These are phyloP conservation scores for Fistulifera pelliculosa DNA, from an alignment of 108 stramenopile species.

Conservation along the genomic window DNA sequence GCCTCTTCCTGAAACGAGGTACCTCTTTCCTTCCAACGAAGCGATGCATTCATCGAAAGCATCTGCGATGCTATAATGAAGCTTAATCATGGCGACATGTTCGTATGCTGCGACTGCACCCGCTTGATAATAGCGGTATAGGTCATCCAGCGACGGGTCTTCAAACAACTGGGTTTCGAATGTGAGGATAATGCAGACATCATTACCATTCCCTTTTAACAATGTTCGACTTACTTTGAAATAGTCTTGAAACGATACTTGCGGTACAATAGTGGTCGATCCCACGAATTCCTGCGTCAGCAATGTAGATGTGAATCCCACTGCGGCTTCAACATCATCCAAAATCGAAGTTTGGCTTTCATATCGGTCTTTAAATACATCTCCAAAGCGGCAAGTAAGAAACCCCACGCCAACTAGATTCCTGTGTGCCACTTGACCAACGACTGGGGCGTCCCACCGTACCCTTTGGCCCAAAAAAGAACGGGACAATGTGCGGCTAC, in stretches of 20 bases:
- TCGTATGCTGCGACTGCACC: conserved; percentile 79
- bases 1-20: no score
- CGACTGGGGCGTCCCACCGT: conserved; percentile 77
- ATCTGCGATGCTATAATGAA: conserved; percentile 74
- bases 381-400: conserved; percentile 46
- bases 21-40: conserved; percentile 28
- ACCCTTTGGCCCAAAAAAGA: conserved; percentile 78
- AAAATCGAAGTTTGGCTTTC: conserved; percentile 78
- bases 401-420: conserved; percentile 82
- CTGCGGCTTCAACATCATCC: conserved; percentile 76
- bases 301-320: conserved; percentile 74
- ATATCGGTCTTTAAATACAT: conserved; percentile 77
- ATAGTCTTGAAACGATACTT: conserved; percentile 62
- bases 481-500: conserved; percentile 53
- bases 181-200: neutral
- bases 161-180: conserved; percentile 28
- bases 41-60: conserved; percentile 79
- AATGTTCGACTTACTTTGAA: conserved; percentile 30
- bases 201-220: neutral
- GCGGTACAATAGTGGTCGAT: conserved; percentile 80
- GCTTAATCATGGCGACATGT: conserved; percentile 71
- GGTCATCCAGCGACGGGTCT: conserved; percentile 39
- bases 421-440: conserved; percentile 62
- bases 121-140: conserved; percentile 57
- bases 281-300: conserved; percentile 64